A percentile compares a stretch with the other conserved stretches of the same genome.
phyloP scores from a whole-genome alignment of 305 asterid species.

The Fraxinus albicans region DNA sequence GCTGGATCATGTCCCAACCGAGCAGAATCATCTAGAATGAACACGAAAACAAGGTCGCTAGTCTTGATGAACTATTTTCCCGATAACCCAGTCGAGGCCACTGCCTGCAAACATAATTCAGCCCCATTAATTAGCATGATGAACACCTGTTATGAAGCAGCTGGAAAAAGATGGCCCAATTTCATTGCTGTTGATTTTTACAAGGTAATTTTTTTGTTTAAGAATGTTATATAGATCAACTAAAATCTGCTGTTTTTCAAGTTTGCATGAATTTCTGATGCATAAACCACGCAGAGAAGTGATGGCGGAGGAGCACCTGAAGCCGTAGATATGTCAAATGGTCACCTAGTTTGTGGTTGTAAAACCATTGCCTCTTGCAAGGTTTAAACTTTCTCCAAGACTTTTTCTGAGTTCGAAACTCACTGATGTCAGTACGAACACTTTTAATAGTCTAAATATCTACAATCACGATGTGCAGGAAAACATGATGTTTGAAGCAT shows the following conservation, averaged over 20 bases:
- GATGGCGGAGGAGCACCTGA: slow-evolving; percentile 92
- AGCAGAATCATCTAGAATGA: slow-evolving; percentile 75
- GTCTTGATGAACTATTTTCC: slow-evolving; percentile 83
- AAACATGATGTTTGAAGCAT: slow-evolving; percentile 60
- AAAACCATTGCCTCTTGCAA: slow-evolving; percentile 58
- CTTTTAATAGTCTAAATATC: background rate
- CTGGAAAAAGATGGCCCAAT: slow-evolving; percentile 89
- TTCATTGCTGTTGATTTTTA: slow-evolving; percentile 87
- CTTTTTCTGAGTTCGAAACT: background rate
- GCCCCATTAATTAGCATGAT: slow-evolving; percentile 68
- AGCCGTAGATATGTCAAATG: slow-evolving; percentile 79
- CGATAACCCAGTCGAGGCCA: slow-evolving; percentile 56
- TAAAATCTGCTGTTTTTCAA: background rate
- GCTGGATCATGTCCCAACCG: slow-evolving; percentile 82
- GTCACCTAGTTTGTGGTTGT: slow-evolving; percentile 84
- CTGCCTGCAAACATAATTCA: slow-evolving; percentile 83
- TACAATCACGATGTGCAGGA: slow-evolving; percentile 38
- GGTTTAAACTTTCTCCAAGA: slow-evolving; percentile 37
- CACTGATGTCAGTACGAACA: background rate
- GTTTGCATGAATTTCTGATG: background rate
- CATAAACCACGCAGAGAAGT: slow-evolving; percentile 66
- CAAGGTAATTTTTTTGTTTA: slow-evolving; percentile 44
- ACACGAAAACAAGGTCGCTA: slow-evolving; percentile 65
- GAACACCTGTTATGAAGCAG: slow-evolving; percentile 72
- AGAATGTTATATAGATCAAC: background rate